Evolutionary conservation across 345 rosid species (phyloP).

Genomic region (Lumnitzera littorea): DNA sequence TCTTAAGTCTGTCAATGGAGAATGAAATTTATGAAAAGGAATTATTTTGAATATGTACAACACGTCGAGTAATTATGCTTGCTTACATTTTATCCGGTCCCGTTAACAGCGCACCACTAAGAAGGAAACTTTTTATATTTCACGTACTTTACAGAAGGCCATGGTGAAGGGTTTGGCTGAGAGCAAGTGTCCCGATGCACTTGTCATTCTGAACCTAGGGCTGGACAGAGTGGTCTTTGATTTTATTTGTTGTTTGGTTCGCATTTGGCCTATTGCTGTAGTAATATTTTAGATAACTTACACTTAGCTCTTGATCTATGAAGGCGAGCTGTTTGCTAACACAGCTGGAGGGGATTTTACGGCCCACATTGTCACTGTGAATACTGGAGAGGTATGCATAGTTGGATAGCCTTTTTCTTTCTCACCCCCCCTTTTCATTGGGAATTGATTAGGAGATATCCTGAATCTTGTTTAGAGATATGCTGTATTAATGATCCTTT

Average conservation of each 20-base stretch:
- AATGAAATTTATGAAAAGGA: too few species aligned
- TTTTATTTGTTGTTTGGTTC: neutral
- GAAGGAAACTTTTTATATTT: too few species aligned
- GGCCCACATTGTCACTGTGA: slow-evolving; percentile 43
- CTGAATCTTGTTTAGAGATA: neutral
- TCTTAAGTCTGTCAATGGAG: too few species aligned
- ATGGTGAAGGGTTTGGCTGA: too few species aligned
- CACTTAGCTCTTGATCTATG: slow-evolving; percentile 10
- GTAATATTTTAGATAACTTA: neutral
- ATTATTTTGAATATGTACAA: too few species aligned
- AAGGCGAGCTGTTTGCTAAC: slow-evolving; percentile 39
- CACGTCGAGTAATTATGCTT: too few species aligned
- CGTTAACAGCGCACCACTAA: too few species aligned
- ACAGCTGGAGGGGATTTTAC: slow-evolving; percentile 66
- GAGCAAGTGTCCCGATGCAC: too few species aligned
- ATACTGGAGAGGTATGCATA: slow-evolving; percentile 47
- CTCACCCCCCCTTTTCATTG: slow-evolving; percentile 1
- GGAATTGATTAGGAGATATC: neutral
- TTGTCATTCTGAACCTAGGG: too few species aligned
- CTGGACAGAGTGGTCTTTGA: too few species aligned
- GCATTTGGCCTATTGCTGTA: neutral
- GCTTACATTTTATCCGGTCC: too few species aligned
- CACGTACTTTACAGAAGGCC: too few species aligned
- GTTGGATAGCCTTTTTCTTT: neutral
- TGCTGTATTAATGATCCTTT: neutral